Evolutionary conservation across 805 yeast genomes (phyloP).

Genomic region (Metschnikowia corniflorae): DNA sequence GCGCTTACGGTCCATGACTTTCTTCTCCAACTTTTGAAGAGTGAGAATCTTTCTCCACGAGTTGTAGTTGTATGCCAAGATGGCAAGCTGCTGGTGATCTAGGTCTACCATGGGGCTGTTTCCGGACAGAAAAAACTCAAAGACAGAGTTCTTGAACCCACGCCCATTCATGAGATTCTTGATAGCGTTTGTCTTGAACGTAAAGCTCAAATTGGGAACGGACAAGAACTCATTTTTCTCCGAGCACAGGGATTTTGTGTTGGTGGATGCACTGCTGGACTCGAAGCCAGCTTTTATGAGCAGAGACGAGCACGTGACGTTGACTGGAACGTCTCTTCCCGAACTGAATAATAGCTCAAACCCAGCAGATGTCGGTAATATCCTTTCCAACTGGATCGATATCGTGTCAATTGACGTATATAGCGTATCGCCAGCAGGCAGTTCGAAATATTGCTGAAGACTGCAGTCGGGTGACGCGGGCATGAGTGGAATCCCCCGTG

Average conservation of each 20-base stretch:
- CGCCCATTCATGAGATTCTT: conserved; percentile 30
- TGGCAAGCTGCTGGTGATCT: conserved; percentile 29
- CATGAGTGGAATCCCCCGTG: conserved; percentile 14
- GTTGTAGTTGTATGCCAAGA: conserved; percentile 32
- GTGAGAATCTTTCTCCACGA: conserved; percentile 26
- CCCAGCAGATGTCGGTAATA: conserved; percentile 27
- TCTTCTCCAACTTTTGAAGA: conserved; percentile 16
- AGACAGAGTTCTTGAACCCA: conserved; percentile 35
- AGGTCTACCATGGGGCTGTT: conserved; percentile 39
- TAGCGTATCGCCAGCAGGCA: conserved; percentile 5
- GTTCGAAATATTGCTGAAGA: conserved; percentile 9
- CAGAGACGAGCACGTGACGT: conserved; percentile 32
- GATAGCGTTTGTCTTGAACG: conserved; percentile 34
- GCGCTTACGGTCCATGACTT: background rate
- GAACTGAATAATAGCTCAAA: conserved; percentile 36
- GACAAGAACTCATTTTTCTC: conserved; percentile 25
- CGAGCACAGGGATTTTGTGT: background rate
- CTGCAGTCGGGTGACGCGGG: conserved; percentile 11
- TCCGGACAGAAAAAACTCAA: conserved; percentile 37
- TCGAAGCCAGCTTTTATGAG: conserved; percentile 27
- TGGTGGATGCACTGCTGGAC: background rate
- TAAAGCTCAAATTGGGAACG: conserved; percentile 34
- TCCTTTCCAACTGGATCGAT: conserved; percentile 10
- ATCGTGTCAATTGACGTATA: conserved; percentile 11
- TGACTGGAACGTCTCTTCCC: conserved; percentile 29